A percentile compares a stretch with the other conserved stretches of the same genome.
Conservation (phyloP, 2,329 filamentous ascomycete species). For the Aspergillus calidoustus region DNA sequence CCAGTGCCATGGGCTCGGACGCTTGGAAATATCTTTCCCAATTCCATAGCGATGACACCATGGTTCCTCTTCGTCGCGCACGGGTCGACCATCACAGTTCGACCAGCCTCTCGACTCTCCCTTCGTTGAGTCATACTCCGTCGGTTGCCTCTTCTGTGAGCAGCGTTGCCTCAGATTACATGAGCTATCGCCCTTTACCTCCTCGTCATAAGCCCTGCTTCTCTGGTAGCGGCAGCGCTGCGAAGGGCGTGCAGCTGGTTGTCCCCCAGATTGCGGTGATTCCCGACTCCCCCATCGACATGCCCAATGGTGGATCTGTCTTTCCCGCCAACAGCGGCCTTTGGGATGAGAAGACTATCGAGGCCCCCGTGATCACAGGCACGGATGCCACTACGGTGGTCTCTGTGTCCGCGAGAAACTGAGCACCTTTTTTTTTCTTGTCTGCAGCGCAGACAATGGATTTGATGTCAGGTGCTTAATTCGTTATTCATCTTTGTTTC, state of each 20-base stretch:
- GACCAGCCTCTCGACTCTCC: conserved; percentile 39
- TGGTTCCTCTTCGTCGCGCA: conserved; percentile 26
- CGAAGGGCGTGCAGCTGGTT: conserved; percentile 46
- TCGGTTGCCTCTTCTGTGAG: conserved; percentile 45
- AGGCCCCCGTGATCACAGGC: conserved; percentile 19
- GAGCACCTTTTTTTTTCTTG: neutral
- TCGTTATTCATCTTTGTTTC: neutral
- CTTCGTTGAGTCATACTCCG: conserved; percentile 43
- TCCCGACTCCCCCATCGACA: conserved; percentile 23
- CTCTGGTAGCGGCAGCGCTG: conserved; percentile 33
- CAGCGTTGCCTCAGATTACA: conserved; percentile 41
- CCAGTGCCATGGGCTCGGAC: conserved; percentile 39
- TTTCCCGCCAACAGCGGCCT: conserved; percentile 36
- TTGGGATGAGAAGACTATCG: conserved; percentile 28
- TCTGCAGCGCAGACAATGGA: neutral
- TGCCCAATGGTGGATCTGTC: conserved; percentile 32
- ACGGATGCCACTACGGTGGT: conserved; percentile 9
- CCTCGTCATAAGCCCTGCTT: conserved; percentile 48
- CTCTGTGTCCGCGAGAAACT: conserved; percentile 8
- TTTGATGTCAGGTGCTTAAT: neutral
- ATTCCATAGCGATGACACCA: conserved; percentile 43
- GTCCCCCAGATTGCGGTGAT: conserved; percentile 41
- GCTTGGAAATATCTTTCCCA: conserved; percentile 51
- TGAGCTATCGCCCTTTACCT: conserved; percentile 43
- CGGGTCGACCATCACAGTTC: conserved; percentile 33